Base-by-base conservation (phyloP, 768 basidiomycete genomes). In the Antrodiella citrinella region DNA sequence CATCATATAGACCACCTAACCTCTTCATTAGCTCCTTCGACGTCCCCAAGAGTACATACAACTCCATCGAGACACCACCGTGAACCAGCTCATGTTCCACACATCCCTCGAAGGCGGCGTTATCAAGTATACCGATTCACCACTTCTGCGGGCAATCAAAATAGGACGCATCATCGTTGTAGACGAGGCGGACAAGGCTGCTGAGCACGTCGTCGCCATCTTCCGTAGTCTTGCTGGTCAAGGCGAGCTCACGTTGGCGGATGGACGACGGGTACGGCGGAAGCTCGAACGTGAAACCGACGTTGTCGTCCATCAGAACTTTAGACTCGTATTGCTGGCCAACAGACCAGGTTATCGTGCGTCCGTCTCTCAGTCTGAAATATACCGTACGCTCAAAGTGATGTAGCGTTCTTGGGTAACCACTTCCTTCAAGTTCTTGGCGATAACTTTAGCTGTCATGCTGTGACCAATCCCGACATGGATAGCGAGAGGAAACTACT, bases 111-210 rank as follows among this genome's bases (percentile, higher is more conserved):
- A 79, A 59, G 66, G 69, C 26, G 81, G 82, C 26, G 60, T 78
- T 7, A 71, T 85, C 62, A 73, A 72, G 52, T 78, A 82, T 55
- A 78, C 72, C 1, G 81, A 84, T 57, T 85, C 82, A 3, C 82
- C 82, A 23, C 74, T 85, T 22, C 72, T 85, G 7, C 76, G 81
- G 20, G 82, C 81, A 1, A 79, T 83, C 49, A 72, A 66, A 15
- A 69, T 69, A 54, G 82, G 82, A 0, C 77, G 82, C 7, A 69
- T 80, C n/a, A 80, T 85, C 53, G 75, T 85, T 57, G 76, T 84
- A 44, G 82, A 85, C 59, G 82, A 85, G 57, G 82, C 81, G 3
- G 82, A 85, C 64, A 85, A 85, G 63, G 82, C 82, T 5, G 80
- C 82, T 5, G 82, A 85, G 58, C 81, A 85, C 52, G 82, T 85